phyloP scores from a whole-genome alignment of 306 rosid species.

The Begonia fuchsioides region DNA sequence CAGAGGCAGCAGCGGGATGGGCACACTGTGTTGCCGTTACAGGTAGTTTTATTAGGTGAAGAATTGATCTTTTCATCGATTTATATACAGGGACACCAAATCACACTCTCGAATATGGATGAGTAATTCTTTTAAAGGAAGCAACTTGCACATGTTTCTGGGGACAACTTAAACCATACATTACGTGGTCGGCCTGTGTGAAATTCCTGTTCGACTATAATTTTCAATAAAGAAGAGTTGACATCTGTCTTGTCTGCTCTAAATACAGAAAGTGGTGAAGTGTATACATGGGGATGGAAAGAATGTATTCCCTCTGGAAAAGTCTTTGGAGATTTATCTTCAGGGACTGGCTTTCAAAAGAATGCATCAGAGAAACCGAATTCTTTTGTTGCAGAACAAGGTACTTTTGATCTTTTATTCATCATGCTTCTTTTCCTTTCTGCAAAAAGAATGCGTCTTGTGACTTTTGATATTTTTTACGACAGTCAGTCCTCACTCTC shows the following conservation, averaged over 20 bases:
- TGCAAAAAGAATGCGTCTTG: background rate
- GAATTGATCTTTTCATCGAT: too few relatives aligned
- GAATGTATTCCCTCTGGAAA: slow-evolving; percentile 96
- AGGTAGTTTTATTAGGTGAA: slow-evolving; percentile 25
- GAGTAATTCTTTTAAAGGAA: too few relatives aligned
- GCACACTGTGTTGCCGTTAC: slow-evolving; percentile 85
- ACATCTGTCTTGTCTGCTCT: slow-evolving; percentile 2
- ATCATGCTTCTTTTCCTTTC: background rate
- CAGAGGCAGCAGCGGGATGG: slow-evolving; percentile 85
- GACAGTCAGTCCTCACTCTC: slow-evolving; percentile 58
- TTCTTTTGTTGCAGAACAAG: slow-evolving; percentile 50
- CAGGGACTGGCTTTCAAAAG: slow-evolving; percentile 35
- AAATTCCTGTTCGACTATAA: background rate
- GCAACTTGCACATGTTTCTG: too few relatives aligned
- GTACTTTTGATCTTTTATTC: slow-evolving; percentile 23
- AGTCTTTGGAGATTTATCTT: slow-evolving; percentile 37
- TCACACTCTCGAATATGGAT: too few relatives aligned
- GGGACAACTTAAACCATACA: too few relatives aligned
- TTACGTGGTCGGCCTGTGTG: too few relatives aligned
- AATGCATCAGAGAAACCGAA: slow-evolving; percentile 43
- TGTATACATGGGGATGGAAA: slow-evolving; percentile 97
- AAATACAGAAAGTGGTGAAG: slow-evolving; percentile 53
- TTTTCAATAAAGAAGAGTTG: slow-evolving; percentile 1
- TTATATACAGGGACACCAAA: too few relatives aligned
- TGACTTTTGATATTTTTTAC: slow-evolving; percentile 18